Percentiles rank a stretch among this genome's conserved stretches.
Evolutionary conservation across 495 filamentous ascomycete genomes (phyloP).

Genomic region (Lineolata rhizophorae): DNA sequence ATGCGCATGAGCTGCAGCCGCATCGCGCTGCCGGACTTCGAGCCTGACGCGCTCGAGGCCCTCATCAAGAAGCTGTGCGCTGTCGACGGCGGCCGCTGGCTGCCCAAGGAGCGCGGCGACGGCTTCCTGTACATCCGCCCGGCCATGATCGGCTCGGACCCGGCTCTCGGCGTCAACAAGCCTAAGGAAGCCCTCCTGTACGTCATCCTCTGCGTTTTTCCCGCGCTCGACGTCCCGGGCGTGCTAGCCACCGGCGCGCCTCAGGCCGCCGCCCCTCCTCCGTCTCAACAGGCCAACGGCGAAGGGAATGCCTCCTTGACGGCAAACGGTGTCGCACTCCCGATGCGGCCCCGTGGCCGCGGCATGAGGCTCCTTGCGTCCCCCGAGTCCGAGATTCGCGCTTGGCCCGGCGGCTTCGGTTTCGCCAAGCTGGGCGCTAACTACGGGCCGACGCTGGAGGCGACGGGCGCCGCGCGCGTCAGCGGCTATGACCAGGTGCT

Average conservation of each 20-base stretch:
- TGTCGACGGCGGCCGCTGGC: conserved; percentile 54
- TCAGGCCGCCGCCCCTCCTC: conserved; percentile 1
- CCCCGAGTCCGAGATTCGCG: conserved; percentile 54
- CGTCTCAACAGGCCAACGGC: too few relatives aligned
- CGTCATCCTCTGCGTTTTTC: conserved; percentile 58
- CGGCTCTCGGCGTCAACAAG: conserved; percentile 58
- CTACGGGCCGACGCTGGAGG: conserved; percentile 62
- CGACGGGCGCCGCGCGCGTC: conserved; percentile 46
- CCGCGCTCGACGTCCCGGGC: conserved; percentile 15
- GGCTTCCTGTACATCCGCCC: conserved; percentile 63
- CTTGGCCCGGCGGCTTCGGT: conserved; percentile 84
- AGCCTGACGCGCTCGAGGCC: conserved; percentile 45
- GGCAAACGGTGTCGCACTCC: too few relatives aligned
- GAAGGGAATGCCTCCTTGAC: too few relatives aligned
- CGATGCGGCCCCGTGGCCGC: too few relatives aligned
- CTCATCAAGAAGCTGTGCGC: conserved; percentile 50
- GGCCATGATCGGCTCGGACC: conserved; percentile 62
- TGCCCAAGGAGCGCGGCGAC: conserved; percentile 43
- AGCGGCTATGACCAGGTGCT: conserved; percentile 69
- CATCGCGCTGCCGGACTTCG: conserved; percentile 58
- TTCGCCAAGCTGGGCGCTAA: conserved; percentile 84
- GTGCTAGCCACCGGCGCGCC: conserved; percentile 12
- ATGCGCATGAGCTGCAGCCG: conserved; percentile 48
- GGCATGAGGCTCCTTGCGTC: conserved; percentile 63
- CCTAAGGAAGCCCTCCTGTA: conserved; percentile 70